Conservation (phyloP, 2,329 filamentous ascomycete species). For the Sordariomycetes sp. region DNA sequence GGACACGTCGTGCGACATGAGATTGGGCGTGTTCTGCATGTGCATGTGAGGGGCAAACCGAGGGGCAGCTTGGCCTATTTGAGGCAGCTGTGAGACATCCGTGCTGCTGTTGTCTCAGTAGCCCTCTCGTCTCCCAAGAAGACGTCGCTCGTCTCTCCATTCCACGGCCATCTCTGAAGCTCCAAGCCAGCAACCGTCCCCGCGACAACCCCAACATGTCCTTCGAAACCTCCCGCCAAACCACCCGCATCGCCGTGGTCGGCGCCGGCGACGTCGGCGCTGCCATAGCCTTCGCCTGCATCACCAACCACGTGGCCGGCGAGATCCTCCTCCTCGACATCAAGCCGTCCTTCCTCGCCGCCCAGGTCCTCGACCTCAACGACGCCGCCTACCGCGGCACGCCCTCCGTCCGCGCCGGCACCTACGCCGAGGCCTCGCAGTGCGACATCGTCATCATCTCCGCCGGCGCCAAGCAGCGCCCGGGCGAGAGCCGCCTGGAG, state of each 20-base stretch:
- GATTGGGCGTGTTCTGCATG: background rate
- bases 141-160: background rate
- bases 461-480: slow-evolving; percentile 3
- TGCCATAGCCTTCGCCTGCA: slow-evolving; percentile 5
- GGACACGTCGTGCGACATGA: background rate
- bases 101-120: background rate
- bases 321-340: slow-evolving; percentile 5
- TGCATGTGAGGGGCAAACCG: background rate
- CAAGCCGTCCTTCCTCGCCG: slow-evolving; percentile 1
- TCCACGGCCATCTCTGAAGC: background rate
- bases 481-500: slow-evolving; percentile 3
- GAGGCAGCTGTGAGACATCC: background rate
- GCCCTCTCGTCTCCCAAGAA: background rate
- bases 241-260: slow-evolving; percentile 3
- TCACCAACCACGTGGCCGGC: slow-evolving; percentile 5
- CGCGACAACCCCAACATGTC: background rate
- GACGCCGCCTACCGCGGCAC: slow-evolving; percentile 5
- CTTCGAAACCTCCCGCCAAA: slow-evolving; percentile 4
- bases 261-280: slow-evolving; percentile 5
- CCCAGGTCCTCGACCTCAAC: slow-evolving; percentile 3
- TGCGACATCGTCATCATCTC: slow-evolving; percentile 4
- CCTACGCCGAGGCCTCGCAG: slow-evolving; percentile 1
- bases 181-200: background rate
- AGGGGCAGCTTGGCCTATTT: background rate
- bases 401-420: slow-evolving; percentile 1